A percentile compares a stretch with the other conserved stretches of the same genome.
Evolutionary conservation across 345 rosid species (phyloP).

Genomic region (Nasturtium officinale): DNA sequence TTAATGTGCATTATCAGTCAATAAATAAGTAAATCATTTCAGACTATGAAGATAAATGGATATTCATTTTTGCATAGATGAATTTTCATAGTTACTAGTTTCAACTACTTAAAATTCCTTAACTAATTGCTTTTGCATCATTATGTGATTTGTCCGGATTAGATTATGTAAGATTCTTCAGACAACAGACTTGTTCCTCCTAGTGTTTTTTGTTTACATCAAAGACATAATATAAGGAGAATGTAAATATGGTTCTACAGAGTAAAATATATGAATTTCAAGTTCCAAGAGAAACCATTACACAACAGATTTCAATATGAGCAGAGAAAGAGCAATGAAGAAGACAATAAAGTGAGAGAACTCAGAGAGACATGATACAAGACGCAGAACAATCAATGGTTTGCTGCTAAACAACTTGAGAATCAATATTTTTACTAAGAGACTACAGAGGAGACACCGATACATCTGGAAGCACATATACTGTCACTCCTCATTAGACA

Average conservation of each 20-base stretch:
- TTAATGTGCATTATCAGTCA: not conserved
- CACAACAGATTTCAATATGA: slow-evolving; percentile 29
- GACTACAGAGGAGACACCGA: slow-evolving; percentile 47
- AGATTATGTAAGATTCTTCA: not conserved
- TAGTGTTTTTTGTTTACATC: not conserved
- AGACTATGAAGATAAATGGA: not conserved
- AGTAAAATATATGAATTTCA: slow-evolving; percentile 30
- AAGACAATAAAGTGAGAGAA: slow-evolving; percentile 27
- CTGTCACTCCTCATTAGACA: slow-evolving; percentile 71
- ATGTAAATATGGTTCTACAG: slow-evolving; percentile 14
- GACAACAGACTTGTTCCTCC: not conserved
- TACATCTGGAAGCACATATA: slow-evolving; percentile 69
- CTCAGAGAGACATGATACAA: slow-evolving; percentile 33
- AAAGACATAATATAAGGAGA: not conserved
- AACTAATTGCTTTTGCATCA: not conserved
- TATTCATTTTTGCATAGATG: not conserved
- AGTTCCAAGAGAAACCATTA: slow-evolving; percentile 50
- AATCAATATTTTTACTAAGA: slow-evolving; percentile 34
- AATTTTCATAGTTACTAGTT: not conserved
- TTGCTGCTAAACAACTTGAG: slow-evolving; percentile 47
- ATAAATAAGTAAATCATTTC: not conserved
- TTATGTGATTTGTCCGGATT: not conserved
- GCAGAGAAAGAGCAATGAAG: not conserved
- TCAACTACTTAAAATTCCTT: not conserved
- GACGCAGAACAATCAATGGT: slow-evolving; percentile 45